A percentile compares a stretch with the other conserved stretches of the same genome.
These are phyloP conservation scores for Silene vulgaris DNA, from an alignment of 179 eudicot genomes.

Conservation along the genomic window DNA sequence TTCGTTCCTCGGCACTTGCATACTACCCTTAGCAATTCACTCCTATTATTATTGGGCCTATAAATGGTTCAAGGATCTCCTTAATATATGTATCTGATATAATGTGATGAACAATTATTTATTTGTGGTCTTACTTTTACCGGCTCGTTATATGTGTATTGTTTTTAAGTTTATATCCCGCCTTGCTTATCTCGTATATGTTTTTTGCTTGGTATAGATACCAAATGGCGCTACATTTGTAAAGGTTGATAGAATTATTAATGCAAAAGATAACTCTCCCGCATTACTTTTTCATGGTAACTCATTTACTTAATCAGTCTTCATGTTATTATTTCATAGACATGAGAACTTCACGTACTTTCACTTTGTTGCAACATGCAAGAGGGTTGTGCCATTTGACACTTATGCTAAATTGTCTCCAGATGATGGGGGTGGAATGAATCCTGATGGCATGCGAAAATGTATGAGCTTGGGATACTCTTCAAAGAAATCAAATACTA, in stretches of 20 bases:
- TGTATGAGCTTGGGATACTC: constrained; percentile 99
- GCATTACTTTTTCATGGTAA: constrained; percentile 82
- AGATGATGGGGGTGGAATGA: constrained; percentile 99
- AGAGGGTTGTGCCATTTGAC: constrained; percentile 6
- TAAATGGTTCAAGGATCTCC: background rate
- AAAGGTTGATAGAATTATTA: constrained; percentile 72
- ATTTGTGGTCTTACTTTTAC: background rate
- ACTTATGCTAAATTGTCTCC: constrained; percentile 18
- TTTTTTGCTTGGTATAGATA: constrained; percentile 43
- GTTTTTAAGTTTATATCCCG: background rate
- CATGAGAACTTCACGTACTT: background rate
- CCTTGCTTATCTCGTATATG: constrained; percentile 18
- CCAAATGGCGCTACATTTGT: constrained; percentile 86
- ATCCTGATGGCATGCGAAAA: constrained; percentile 77
- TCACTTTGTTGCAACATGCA: background rate
- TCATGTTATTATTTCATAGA: background rate
- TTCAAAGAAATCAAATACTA: constrained; percentile 71
- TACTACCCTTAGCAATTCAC: background rate
- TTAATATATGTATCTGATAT: background rate
- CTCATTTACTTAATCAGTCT: constrained; percentile 17
- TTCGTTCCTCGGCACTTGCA: background rate
- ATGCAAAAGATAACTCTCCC: constrained; percentile 71
- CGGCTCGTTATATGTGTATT: background rate
- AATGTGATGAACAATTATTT: background rate
- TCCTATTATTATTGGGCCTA: background rate